Conservation (phyloP, 2,329 filamentous ascomycete species). For the Colletotrichum somersetense region DNA sequence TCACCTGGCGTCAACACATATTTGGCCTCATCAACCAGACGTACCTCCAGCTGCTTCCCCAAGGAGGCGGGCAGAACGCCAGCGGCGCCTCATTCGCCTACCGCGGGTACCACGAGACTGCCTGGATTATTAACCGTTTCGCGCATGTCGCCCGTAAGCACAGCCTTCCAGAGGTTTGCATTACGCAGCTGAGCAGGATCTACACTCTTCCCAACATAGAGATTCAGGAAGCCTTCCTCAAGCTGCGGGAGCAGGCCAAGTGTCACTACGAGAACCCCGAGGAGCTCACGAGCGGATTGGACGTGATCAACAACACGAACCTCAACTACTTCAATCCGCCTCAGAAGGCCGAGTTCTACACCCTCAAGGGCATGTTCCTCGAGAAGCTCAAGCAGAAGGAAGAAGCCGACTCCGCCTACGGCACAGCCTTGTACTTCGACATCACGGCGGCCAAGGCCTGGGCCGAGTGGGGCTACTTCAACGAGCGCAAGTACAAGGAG, state of each 20-base stretch:
- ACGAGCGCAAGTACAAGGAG: slow-evolving; percentile 95
- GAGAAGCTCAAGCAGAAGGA: slow-evolving; percentile 92
- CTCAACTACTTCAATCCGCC: slow-evolving; percentile 96
- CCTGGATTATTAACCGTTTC: slow-evolving; percentile 99
- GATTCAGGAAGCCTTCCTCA: slow-evolving; percentile 98
- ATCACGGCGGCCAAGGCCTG: slow-evolving; percentile 96
- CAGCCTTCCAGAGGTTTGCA: slow-evolving; percentile 95
- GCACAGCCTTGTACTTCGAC: slow-evolving; percentile 95
- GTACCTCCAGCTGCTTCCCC: slow-evolving; percentile 87
- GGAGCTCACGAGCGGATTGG: slow-evolving; percentile 90
- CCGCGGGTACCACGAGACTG: slow-evolving; percentile 96
- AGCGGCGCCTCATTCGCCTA: slow-evolving; percentile 96
- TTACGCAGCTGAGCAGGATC: slow-evolving; percentile 95
- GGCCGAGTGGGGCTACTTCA: slow-evolving; percentile 99
- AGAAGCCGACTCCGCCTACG: slow-evolving; percentile 94
- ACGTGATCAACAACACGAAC: slow-evolving; percentile 99
- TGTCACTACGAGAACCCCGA: slow-evolving; percentile 97
- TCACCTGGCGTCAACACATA: slow-evolving; percentile 99
- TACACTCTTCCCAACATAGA: slow-evolving; percentile 99
- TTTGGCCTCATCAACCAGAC: slow-evolving; percentile 97
- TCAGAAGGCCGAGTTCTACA: slow-evolving; percentile 99
- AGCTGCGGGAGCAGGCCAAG: slow-evolving; percentile 97
- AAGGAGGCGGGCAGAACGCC: slow-evolving; percentile 79
- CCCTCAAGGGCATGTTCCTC: slow-evolving; percentile 98
- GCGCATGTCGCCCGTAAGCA: slow-evolving; percentile 98